Evolutionary conservation across 2,329 filamentous ascomycete species (phyloP), one percentile per base, ranked within the genome.

Genomic region (Colletotrichum coccodes): DNA sequence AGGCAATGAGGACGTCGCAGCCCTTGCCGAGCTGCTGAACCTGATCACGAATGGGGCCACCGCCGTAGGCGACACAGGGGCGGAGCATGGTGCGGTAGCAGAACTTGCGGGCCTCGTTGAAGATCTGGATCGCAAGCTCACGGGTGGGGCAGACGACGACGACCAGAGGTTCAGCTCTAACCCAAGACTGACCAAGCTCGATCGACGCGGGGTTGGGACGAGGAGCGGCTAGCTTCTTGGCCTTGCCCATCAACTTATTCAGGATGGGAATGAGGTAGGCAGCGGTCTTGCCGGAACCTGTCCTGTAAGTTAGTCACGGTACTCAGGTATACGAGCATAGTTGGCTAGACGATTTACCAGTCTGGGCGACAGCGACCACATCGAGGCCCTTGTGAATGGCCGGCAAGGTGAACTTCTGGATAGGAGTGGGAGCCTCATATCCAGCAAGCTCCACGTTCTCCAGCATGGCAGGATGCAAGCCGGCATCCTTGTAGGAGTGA

Each of bases 41-140:
- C 79, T 98, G 94, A 14, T 91, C 87, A 2, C 80, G 79, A n/a
- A 89, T 76, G 0, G 94, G 93, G 7, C 90, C 90, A 71, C 96
- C 96, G 57, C 96, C 96, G 73, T 98, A 99, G 34, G 92, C 85
- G 49, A 97, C 94, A 73, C 92, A 94, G 28, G 96, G 95, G 46
- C 96, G 94, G 66, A 99, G 86, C 94, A 97, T 97, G 4, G 93
- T 94, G 1, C 96, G 91, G 75, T 99, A 99, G 78, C 94, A 98
- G 56, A 98, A 89, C 74, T 95, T 94, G 71, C 96, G 92, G 30
- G 94, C 91, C 78, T 98, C 95, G 71, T 97, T 94, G 81, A 97
- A 98, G 73, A 98, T 97, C 77, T 99, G 96, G 3, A 94, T 92
- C 0, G 94, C 94, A 6, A 99, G 83, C 84, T 99, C 96, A 40